Evolutionary conservation across 495 filamentous ascomycete genomes (phyloP).

Genomic region (Trichocladium uniseriatum): DNA sequence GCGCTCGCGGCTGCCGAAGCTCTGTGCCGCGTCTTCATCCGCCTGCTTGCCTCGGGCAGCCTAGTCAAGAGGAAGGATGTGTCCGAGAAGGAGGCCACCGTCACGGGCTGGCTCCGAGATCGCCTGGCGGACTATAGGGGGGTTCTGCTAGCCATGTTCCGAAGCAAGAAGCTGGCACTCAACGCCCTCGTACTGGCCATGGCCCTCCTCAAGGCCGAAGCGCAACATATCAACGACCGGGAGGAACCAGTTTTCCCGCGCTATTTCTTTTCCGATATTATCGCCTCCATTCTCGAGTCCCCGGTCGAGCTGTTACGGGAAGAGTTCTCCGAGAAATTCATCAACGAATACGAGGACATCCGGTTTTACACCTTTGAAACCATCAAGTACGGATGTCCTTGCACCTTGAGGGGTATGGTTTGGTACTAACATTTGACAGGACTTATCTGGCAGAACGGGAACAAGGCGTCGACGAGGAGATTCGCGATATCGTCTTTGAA

Average conservation of each 20-base stretch:
- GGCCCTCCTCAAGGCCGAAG: conserved; percentile 72
- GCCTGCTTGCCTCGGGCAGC: conserved; percentile 66
- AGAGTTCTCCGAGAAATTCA: conserved; percentile 67
- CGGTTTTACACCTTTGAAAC: conserved; percentile 68
- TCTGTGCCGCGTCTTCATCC: conserved; percentile 81
- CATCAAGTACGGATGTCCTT: conserved; percentile 48
- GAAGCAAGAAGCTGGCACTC: conserved; percentile 41
- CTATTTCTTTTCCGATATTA: conserved; percentile 51
- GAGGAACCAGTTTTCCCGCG: conserved; percentile 57
- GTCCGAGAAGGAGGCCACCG: conserved; percentile 61
- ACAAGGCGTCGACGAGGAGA: conserved; percentile 31
- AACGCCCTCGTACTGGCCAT: conserved; percentile 69
- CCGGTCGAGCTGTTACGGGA: conserved; percentile 47
- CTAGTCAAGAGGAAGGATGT: conserved; percentile 52
- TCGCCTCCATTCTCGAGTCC: conserved; percentile 52
- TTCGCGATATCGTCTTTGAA: conserved; percentile 47
- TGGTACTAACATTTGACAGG: conserved; percentile 19
- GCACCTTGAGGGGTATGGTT: not conserved
- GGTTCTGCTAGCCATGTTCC: conserved; percentile 45
- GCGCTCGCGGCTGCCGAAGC: conserved; percentile 59
- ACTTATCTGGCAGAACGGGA: conserved; percentile 32
- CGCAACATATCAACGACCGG: conserved; percentile 48
- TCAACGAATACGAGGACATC: conserved; percentile 75
- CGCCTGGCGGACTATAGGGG: conserved; percentile 60
- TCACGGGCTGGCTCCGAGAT: conserved; percentile 71